Base-by-base conservation (phyloP, 139 green algal genomes). In the Yamagishiella unicocca region DNA sequence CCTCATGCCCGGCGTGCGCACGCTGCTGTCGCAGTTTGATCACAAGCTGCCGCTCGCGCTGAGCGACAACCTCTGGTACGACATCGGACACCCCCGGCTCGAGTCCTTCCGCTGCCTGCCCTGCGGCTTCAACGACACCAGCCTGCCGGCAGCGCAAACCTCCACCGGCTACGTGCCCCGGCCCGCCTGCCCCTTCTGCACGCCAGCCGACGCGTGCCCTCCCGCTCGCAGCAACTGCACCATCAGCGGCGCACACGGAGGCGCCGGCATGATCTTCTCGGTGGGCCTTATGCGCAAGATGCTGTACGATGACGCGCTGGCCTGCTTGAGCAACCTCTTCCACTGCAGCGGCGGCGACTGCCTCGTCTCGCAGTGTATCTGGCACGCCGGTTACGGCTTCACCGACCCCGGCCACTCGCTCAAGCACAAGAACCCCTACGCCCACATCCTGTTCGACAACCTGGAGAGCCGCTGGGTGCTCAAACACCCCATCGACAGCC, bases 171-270 rank as follows among this genome's bases (percentile, higher is more conserved):
- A 70, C 67, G 35, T 19, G 7, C 82, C 82, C 25, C 82, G 67
- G 6, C 8, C 82, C 46, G 67, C 82, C 25, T 87, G 82, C 66
- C 82, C 82, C 42, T 72, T 79, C 82, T 87, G 82, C 82, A 87
- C 45, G 10, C 67, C 10, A 19, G 10, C 38, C 2, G 17, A 35
- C 10, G 82, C 82, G 35, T 87, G 82, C 82, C 82, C 82, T 27
- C 25, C 35, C 14, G 24, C 33, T 25, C 1, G 40, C 33, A 46
- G 46, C 35, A 9, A 70, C 46, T 87, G 82, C 67, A 42, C 68
- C 50, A 67, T 80, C 46, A 27, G 40, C 42, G 77, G 77, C 31
- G 82, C 82, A 25, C 82, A 87, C 50, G 82, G 82, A 24, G 82
- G 82, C 50, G 82, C 82, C 1, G 82, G 82, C 82, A 80, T 87